phyloP scores from a whole-genome alignment of 108 stramenopile species.

The Conticribra guillardii region DNA sequence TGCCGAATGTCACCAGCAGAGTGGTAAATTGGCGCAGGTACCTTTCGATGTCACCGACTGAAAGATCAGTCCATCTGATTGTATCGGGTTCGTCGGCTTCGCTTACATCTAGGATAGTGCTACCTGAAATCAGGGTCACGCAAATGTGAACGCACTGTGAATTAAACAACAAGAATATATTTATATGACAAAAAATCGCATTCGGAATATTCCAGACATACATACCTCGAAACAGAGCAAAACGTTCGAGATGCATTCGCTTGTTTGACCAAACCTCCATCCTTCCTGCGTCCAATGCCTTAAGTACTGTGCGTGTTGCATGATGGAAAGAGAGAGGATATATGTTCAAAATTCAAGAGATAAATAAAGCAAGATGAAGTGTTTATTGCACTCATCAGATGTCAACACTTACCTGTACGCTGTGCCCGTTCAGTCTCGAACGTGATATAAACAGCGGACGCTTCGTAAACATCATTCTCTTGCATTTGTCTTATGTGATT shows the following conservation, averaged over 20 bases:
- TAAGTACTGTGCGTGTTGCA: slow-evolving; percentile 49
- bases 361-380: too few relatives aligned
- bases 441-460: slow-evolving; percentile 61
- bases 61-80: slow-evolving; percentile 19
- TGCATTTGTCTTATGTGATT: not conserved
- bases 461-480: slow-evolving; percentile 38
- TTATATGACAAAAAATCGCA: too few relatives aligned
- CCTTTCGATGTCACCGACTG: not conserved
- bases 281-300: slow-evolving; percentile 45
- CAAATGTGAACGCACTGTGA: too few relatives aligned
- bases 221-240: slow-evolving; percentile 40
- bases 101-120: slow-evolving; percentile 35
- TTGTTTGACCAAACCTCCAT: slow-evolving; percentile 47
- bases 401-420: slow-evolving; percentile 6
- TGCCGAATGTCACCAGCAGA: not conserved
- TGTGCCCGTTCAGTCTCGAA: slow-evolving; percentile 78
- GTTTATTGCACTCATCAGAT: too few relatives aligned
- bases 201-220: too few relatives aligned
- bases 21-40: not conserved
- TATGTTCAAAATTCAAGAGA: too few relatives aligned
- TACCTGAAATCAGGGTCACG: too few relatives aligned
- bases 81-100: slow-evolving; percentile 64
- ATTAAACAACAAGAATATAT: too few relatives aligned
- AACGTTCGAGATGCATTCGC: slow-evolving; percentile 20
- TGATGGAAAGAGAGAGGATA: too few relatives aligned